These are phyloP conservation scores for Apiotrichum siamense DNA, from an alignment of 1,284 basidiomycete species.

Conservation along the genomic window DNA sequence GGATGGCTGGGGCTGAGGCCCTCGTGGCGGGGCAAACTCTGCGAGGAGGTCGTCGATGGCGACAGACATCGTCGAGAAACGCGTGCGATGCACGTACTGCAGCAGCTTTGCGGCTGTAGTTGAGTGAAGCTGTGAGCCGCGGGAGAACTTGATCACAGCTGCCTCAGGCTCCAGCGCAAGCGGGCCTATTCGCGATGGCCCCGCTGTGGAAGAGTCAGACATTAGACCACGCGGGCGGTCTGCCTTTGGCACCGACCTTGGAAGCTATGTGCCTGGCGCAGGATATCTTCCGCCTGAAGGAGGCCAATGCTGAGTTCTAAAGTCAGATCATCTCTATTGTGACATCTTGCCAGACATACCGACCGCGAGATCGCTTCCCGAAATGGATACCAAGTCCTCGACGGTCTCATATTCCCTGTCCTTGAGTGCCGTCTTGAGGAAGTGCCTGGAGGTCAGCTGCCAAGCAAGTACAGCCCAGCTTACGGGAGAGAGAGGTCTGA, in stretches of 20 bases:
- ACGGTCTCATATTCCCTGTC: slow-evolving; percentile 35
- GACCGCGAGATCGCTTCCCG: slow-evolving; percentile 25
- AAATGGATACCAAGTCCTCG: slow-evolving; percentile 22
- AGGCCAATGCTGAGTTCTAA: slow-evolving; percentile 32
- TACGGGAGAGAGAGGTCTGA: slow-evolving; percentile 15
- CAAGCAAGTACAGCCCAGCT: not conserved
- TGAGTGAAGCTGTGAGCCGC: slow-evolving; percentile 8
- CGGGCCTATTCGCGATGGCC: slow-evolving; percentile 1
- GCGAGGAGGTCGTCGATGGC: slow-evolving; percentile 34
- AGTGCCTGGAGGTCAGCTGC: slow-evolving; percentile 17
- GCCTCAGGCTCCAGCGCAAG: no score
- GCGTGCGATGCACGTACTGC: slow-evolving; percentile 8
- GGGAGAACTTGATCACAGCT: not conserved
- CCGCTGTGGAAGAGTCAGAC: not conserved
- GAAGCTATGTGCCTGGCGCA: slow-evolving; percentile 19
- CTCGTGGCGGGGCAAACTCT: slow-evolving; percentile 7
- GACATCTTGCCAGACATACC: slow-evolving; percentile 21
- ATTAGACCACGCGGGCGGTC: no score
- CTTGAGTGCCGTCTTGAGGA: slow-evolving; percentile 29
- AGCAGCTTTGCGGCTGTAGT: slow-evolving; percentile 30
- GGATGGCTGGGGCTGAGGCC: not conserved
- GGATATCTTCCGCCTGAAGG: slow-evolving; percentile 29
- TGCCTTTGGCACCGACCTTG: slow-evolving; percentile 21
- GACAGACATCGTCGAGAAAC: slow-evolving; percentile 32
- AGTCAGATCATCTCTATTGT: not conserved